Conservation (phyloP, 768 basidiomycete genomes). For the Kwoniella europaea region DNA sequence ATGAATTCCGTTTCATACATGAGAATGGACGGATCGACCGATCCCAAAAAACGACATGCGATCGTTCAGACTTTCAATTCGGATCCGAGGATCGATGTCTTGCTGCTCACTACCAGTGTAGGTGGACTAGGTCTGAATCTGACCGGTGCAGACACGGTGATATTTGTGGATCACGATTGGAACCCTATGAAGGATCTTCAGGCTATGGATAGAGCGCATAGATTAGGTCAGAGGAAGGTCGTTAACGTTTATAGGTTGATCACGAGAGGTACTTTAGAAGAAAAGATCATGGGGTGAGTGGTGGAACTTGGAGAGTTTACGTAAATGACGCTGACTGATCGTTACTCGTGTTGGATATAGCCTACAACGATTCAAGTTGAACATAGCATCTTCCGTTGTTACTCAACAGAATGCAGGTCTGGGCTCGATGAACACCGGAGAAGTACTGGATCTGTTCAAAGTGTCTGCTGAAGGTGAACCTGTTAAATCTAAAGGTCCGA, state of each 20-base stretch:
- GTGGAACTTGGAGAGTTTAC: too few relatives aligned
- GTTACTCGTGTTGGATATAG: constrained; percentile 61
- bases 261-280: constrained; percentile 94
- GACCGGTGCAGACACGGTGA: constrained; percentile 97
- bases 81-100: constrained; percentile 95
- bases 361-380: constrained; percentile 96
- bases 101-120: constrained; percentile 93
- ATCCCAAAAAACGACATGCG: constrained; percentile 90
- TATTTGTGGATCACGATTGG: constrained; percentile 99
- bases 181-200: constrained; percentile 99
- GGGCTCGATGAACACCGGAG: constrained; percentile 94
- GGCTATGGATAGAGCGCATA: constrained; percentile 98
- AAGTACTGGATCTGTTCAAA: constrained; percentile 89
- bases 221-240: constrained; percentile 97
- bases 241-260: constrained; percentile 98
- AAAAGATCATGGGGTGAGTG: constrained; percentile 97
- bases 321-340: not conserved
- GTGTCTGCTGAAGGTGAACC: constrained; percentile 69
- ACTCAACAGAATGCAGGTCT: constrained; percentile 96
- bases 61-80: constrained; percentile 97
- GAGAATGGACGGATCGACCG: constrained; percentile 92
- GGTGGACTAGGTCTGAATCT: constrained; percentile 94
- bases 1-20: constrained; percentile 99
- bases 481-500: constrained; percentile 49
- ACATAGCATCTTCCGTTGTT: constrained; percentile 94